These are phyloP conservation scores for Alternaria viburni DNA, from an alignment of 2,329 filamentous ascomycete genomes.

Conservation along the genomic window DNA sequence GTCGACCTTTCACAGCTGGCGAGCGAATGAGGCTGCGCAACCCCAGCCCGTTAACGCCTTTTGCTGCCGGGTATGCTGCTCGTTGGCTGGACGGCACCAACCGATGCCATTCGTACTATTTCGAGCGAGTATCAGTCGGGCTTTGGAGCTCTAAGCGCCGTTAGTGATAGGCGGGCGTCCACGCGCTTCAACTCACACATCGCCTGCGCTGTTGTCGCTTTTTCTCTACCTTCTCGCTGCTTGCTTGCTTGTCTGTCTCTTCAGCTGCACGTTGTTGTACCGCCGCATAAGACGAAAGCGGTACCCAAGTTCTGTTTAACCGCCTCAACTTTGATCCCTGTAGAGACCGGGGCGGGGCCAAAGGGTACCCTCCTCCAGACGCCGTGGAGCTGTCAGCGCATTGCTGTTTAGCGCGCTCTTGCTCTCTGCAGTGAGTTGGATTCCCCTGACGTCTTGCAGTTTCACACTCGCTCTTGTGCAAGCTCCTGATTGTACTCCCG, in stretches of 20 bases:
- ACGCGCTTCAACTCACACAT: constrained; percentile 39
- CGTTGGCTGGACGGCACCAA: constrained; percentile 32
- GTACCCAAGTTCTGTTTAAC: constrained; percentile 50
- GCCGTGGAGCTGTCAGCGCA: constrained; percentile 45
- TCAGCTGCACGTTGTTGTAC: constrained; percentile 46
- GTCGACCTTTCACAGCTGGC: constrained; percentile 28
- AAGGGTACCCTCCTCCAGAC: constrained; percentile 46
- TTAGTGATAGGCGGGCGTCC: constrained; percentile 44
- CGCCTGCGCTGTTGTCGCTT: constrained; percentile 41
- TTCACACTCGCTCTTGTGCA: constrained; percentile 33
- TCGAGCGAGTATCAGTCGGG: constrained; percentile 43
- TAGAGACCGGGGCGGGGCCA: constrained; percentile 47
- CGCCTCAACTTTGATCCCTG: constrained; percentile 41
- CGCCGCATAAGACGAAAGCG: constrained; percentile 38
- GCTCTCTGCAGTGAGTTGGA: constrained; percentile 47
- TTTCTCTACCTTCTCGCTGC: constrained; percentile 29
- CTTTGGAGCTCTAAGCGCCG: constrained; percentile 45
- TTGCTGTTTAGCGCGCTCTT: constrained; percentile 46
- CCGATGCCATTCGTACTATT: constrained; percentile 43
- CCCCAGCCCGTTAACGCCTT: constrained; percentile 45
- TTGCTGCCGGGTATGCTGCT: constrained; percentile 32
- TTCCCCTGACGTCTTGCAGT: constrained; percentile 39
- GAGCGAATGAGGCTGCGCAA: constrained; percentile 37
- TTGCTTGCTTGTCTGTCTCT: constrained; percentile 39
- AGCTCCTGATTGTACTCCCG: constrained; percentile 38